Evolutionary conservation across 352 stramenopile genomes (phyloP), one percentile per base, ranked within the genome.

Genomic region (Pythium oligandrum): DNA sequence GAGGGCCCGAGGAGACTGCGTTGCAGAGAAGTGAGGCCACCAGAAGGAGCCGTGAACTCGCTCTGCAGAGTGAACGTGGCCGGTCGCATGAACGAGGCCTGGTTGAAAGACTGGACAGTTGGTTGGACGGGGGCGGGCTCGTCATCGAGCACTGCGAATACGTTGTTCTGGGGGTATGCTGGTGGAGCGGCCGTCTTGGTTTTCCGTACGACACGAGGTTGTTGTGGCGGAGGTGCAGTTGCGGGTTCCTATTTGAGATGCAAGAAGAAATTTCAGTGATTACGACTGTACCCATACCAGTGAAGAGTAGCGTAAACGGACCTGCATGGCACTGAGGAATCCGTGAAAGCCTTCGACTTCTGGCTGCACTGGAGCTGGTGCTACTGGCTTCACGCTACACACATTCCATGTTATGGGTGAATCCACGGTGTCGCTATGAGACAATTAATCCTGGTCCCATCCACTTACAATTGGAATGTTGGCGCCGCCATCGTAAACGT

Each of bases 381-480:
- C 26, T 63, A 8, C 11, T 45, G 30, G 3, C 17, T 26, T 26
- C 17, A 26, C 17, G 17, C 17, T 26, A 26, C 17, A 26, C 17
- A 26, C 17, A 26, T 26, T 26, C 17, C 17, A 26, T 26, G 17
- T 26, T 26, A 26, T 26, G 17, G 17, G 17, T 26, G 17, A 26
- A 26, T 26, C 17, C 0, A 26, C 17, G 17, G 17, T 11, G 45
- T 12, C 32, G 5, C 12, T 6, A 57, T 58, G 36, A 44, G 40
- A 34, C 12, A 5, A 26, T 26, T 26, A 26, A 26, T 26, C 17
- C 17, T 26, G 17, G 17, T 26, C 17, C 17, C 17, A 26, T 26
- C 12, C 4, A 76, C 76, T 48, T 64, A 91, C 78, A 91, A 80
- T 56, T 84, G 70, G 43, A 91, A 91, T 7, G 78, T 89, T 26